Evolutionary conservation across 441 rosid species (phyloP), one percentile per base, ranked within the genome.

Genomic region (Iberis amara): DNA sequence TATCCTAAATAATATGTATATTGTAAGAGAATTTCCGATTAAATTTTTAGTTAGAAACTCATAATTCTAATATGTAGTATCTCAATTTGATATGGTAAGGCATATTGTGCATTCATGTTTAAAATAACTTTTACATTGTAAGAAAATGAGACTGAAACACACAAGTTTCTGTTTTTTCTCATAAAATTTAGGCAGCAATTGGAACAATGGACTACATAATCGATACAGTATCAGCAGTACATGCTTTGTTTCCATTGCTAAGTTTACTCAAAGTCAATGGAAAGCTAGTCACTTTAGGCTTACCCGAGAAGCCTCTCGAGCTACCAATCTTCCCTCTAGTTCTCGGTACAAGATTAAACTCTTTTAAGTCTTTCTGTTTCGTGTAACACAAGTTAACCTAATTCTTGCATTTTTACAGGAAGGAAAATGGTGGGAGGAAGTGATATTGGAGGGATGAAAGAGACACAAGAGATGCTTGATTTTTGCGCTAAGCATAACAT

Each of bases 381-480:
- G 39, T 65, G 54, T 23, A 9, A 12, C 1, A 6, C 23, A 60
- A 38, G 45, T 49, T 13, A n/a, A 41, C 41, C 30, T 2, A n/a
- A n/a, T n/a, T n/a, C n/a, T 26, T 26, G 38, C 28, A 0, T 15
- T 37, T 24, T 7, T 23, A 36, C 64, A 88, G 91, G 89, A 13
- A 81, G 87, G 68, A 82, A 89, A 57, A 35, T 68, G 3, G 73
- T 85, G 54, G 87, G 75, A 47, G 94, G 94, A 0, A 82, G 87
- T 76, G 79, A 79, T 42, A 65, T 67, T 4, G 89, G 89, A 45
- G 76, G 82, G 18, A 75, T 80, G 47, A 74, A 41, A 28, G 96
- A 84, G 65, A 84, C 85, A 1, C 90, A 84, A 53, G 96, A 88
- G 66, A 82, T 85, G 91, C 69, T 88, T 76, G 79, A 88, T 14